Base-by-base conservation (phyloP, 2,329 filamentous ascomycete genomes). In the Teratosphaeria destructans region DNA sequence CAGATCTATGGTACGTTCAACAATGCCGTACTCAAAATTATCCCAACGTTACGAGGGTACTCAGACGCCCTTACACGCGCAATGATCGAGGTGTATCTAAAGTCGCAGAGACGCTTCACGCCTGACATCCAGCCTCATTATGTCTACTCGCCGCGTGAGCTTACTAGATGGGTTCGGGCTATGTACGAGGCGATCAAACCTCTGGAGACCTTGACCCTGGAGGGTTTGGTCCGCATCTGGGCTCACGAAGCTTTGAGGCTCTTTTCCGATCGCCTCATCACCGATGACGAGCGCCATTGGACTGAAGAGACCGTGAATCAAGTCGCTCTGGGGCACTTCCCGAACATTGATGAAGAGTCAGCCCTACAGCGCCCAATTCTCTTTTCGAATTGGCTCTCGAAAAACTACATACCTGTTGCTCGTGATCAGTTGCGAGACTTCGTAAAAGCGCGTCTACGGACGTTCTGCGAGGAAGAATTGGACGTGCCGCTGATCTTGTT, bases 1-100 rank as follows among this genome's bases (percentile, higher is more conserved):
- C 94, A 99, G 73, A 99, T 99, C 66, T 99, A 99, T 72, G 94
- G 95, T 67, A 97, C 95, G 0, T 99, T 99, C 82, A 99, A 95
- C 73, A 88, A 84, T 59, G 94, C 95, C 10, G 85, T 99, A 52
- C 86, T 99, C 71, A 99, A 99, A 81, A 94, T 99, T 63, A 87
- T 99, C 56, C 93, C 94, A 1, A 86, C 91, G 14, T 79, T 99
- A n/a, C 89, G 94, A 66, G 95, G 95, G 54, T 97, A 97, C 72
- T 86, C 94, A 0, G 94, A 97, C 60, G 84, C 91, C 12, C 85
- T 99, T 62, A 99, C 94, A 0, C 92, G 92, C 71, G 90, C 95
- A 23, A 99, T 99, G 94, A 95, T 99, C 52, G 87, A 89, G 66
- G 88, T 99, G 70, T 99, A 97, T 70, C 79, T 95, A 32, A 90